A percentile compares a stretch with the other conserved stretches of the same genome.
phyloP scores from a whole-genome alignment of 345 rosid genomes.

The Arabidopsis suecica region DNA sequence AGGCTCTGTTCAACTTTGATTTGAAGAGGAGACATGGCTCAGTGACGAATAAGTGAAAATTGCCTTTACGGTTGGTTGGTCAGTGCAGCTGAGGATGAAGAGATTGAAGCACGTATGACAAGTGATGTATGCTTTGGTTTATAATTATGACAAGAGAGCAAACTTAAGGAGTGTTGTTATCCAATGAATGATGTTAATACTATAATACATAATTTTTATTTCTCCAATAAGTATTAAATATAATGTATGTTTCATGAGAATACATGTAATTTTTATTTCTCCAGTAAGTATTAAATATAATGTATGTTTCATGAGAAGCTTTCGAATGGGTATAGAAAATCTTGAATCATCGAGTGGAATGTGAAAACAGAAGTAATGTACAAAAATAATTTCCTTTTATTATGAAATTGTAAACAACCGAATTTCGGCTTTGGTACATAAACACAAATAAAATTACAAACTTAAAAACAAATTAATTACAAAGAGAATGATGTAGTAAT shows the following conservation, averaged over 20 bases:
- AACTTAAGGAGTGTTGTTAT: background rate
- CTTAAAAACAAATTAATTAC: background rate
- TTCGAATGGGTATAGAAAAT: background rate
- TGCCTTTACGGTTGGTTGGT: background rate
- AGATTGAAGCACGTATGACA: background rate
- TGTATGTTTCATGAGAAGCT: background rate
- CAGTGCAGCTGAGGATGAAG: constrained; percentile 27
- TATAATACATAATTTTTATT: no score
- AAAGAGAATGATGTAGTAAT: background rate
- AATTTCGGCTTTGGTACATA: background rate
- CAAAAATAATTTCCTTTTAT: background rate
- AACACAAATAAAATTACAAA: background rate
- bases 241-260: background rate
- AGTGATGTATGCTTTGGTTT: constrained; percentile 11
- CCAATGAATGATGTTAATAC: background rate
- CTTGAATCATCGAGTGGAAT: background rate
- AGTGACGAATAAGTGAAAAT: background rate
- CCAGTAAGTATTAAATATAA: no score
- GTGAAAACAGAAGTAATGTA: background rate
- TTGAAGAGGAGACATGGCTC: constrained; percentile 22
- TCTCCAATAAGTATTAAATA: no score
- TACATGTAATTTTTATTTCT: no score
- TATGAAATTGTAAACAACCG: background rate
- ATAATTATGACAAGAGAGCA: background rate
- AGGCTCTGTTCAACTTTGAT: constrained; percentile 16